Percentiles rank a stretch among this genome's conserved stretches.
Conservation (phyloP, 1,139 yeast species). For the Hyphopichia burtonii region DNA sequence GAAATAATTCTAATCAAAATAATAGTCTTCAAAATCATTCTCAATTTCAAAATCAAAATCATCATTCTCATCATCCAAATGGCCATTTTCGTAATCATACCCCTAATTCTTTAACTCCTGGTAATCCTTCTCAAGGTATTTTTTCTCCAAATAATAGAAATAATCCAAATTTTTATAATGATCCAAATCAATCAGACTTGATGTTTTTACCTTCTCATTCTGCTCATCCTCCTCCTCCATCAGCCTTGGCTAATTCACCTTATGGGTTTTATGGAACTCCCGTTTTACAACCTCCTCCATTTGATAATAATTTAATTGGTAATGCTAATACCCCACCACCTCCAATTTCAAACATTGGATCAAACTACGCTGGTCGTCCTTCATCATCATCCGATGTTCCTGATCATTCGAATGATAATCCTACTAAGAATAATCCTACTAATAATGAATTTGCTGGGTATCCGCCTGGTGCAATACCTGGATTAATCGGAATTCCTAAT, state of each 20-base stretch:
- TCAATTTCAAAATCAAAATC: conserved; percentile 1
- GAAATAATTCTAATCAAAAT: conserved; percentile 21
- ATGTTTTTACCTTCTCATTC: conserved; percentile 2
- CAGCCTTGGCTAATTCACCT: conserved; percentile 9
- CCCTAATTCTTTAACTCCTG: neutral
- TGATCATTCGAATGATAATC: neutral
- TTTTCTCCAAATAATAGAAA: neutral
- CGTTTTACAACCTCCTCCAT: conserved; percentile 3
- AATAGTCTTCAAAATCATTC: conserved; percentile 6
- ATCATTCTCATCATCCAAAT: conserved; percentile 1
- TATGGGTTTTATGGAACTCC: conserved; percentile 11
- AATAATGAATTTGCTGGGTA: conserved; percentile 1
- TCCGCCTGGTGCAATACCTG: conserved; percentile 2
- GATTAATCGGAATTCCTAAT: neutral
- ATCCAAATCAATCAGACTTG: neutral
- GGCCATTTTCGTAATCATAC: neutral
- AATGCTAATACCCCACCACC: conserved; percentile 2
- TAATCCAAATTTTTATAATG: neutral
- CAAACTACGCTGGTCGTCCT: too few species aligned
- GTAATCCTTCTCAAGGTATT: too few species aligned
- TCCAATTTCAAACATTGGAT: neutral
- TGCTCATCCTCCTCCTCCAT: conserved; percentile 5
- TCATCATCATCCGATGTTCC: too few species aligned
- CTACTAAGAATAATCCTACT: neutral
- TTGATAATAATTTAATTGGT: neutral